Base-by-base conservation (phyloP, 371 early-diverging fungal species). In the Zancudomyces culisetae region DNA sequence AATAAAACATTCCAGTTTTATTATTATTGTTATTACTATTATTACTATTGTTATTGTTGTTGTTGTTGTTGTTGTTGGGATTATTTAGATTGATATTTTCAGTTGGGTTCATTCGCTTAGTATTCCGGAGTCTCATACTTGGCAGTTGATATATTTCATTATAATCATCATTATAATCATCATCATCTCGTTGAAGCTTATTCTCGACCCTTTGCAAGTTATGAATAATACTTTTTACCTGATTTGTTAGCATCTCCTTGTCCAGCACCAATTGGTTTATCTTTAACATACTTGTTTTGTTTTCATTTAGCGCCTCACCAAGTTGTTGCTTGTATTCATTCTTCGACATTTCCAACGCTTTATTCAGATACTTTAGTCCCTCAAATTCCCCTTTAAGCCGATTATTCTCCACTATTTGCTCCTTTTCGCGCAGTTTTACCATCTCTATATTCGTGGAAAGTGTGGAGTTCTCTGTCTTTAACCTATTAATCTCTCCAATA, bases 301-400 rank as follows among this genome's bases (percentile, higher is more conserved):
- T 12, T 27, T 49, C 49, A 12, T 49, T 24, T 49, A 21, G 29
- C 20, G 28, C 28, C 19, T 49, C 24, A 4, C 6, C 10, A 12
- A 49, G 24, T n/a, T 18, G 49, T 27, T 10, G 19, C 20, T 49
- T 49, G 28, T 49, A 49, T 10, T 49, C 49, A 8, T 49, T n/a
- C n/a, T 49, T 49, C 18, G 39, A 35, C 28, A 49, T 8, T 27
- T 49, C 49, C 18, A 43, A 35, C 4, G 8, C 49, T 8, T 19
- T 21, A 4, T 43, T 29, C 8, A 49, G 10, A 20, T 21, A 21
- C 19, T 49, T 29, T 12, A 43, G 10, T 8, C n/a, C 19, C 27
- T 49, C 43, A 35, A 49, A 24, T 27, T 49, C 49, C n/a, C 24
- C 27, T 20, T 43, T 43, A 10, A 49, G 40, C 24, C 24, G 20